Conservation (phyloP, 345 rosid genomes). For the Dovyalis caffra region DNA sequence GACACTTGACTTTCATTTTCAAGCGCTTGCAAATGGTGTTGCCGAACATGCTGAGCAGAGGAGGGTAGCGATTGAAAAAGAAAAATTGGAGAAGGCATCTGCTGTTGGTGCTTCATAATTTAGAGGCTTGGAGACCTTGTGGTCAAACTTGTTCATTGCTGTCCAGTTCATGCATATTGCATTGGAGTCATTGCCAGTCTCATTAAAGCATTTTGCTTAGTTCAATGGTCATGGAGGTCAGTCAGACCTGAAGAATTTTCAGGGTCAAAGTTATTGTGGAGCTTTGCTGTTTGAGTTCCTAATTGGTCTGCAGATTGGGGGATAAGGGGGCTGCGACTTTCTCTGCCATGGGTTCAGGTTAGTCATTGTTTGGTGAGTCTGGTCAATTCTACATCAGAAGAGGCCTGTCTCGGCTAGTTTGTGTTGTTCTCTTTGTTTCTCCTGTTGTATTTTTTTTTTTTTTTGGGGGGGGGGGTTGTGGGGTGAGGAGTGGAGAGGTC, state of each 20-base stretch:
- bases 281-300: constrained; percentile 7
- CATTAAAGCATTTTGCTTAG: constrained; percentile 27
- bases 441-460: not conserved
- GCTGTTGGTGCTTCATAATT: constrained; percentile 42
- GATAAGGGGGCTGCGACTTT: constrained; percentile 1
- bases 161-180: constrained; percentile 18
- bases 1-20: constrained; percentile 77
- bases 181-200: constrained; percentile 19
- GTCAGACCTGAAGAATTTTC: constrained; percentile 1
- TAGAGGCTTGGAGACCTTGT: not conserved
- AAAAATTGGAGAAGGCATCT: constrained; percentile 72
- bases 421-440: not conserved
- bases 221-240: constrained; percentile 17
- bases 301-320: not conserved
- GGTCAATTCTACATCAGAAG: constrained; percentile 19
- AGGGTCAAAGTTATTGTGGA: not conserved
- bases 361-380: constrained; percentile 7
- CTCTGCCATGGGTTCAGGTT: not conserved
- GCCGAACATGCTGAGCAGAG: constrained; percentile 95
- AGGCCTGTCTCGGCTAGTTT: not conserved
- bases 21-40: constrained; percentile 84
- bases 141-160: constrained; percentile 19
- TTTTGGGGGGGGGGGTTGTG: not conserved
- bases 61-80: constrained; percentile 88
- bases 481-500: too few relatives aligned